Conservation (phyloP, 371 early-diverging fungal genomes). For the Mucor velutinosus region DNA sequence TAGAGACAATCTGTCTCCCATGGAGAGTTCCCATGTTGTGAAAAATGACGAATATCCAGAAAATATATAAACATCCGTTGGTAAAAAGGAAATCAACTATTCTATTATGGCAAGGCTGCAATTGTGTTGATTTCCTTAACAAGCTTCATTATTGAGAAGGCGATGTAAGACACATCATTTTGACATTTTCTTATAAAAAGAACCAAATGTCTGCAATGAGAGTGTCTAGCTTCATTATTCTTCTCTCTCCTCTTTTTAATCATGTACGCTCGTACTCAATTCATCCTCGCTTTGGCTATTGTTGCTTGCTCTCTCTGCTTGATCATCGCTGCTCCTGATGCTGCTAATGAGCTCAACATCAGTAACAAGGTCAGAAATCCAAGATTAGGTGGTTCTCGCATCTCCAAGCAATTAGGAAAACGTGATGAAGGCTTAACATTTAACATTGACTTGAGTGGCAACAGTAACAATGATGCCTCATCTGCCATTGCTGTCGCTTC, state of each 20-base stretch:
- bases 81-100: not conserved
- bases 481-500: not conserved
- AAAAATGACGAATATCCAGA: not conserved
- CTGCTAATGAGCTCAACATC: not conserved
- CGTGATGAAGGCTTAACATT: not conserved
- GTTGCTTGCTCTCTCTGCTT: constrained; percentile 1
- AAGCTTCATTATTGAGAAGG: not conserved
- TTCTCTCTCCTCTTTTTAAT: not conserved
- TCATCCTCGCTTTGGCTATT: constrained; percentile 1
- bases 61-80: not conserved
- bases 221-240: not conserved
- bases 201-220: not conserved
- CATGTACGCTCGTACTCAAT: constrained; percentile 5
- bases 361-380: not conserved
- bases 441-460: not conserved
- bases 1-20: no score
- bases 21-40: not conserved
- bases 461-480: not conserved
- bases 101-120: not conserved
- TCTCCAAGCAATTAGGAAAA: not conserved
- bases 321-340: not conserved
- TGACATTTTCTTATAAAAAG: not conserved
- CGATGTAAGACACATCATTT: not conserved
- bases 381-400: not conserved
- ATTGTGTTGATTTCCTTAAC: not conserved